phyloP scores from a whole-genome alignment of 108 stramenopile species.

The Poteriospumella lacustris region DNA sequence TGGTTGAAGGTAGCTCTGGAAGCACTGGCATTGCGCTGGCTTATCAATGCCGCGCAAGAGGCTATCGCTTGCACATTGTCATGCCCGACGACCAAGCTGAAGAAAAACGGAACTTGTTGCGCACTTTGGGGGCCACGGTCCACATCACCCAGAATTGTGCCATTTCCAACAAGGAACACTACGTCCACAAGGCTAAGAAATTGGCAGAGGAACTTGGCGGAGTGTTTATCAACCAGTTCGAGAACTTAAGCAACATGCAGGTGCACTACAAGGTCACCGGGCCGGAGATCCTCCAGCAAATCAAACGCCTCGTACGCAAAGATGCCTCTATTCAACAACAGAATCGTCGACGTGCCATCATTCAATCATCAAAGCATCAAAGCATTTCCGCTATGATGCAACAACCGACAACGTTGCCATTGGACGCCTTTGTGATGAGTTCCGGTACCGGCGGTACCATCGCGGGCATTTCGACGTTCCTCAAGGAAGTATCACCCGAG shows the following conservation, averaged over 20 bases:
- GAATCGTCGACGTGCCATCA: too few relatives aligned
- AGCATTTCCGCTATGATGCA: too few relatives aligned
- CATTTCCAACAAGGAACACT: slow-evolving; percentile 88
- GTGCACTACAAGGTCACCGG: slow-evolving; percentile 76
- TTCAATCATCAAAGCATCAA: too few relatives aligned
- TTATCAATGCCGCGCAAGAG: slow-evolving; percentile 69
- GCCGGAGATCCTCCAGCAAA: slow-evolving; percentile 74
- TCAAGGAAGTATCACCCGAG: slow-evolving; percentile 40
- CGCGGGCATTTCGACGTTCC: slow-evolving; percentile 71
- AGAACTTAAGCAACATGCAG: slow-evolving; percentile 74
- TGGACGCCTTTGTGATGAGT: slow-evolving; percentile 91
- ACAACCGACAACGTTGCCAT: too few relatives aligned
- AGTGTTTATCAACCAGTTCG: slow-evolving; percentile 91
- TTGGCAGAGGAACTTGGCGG: slow-evolving; percentile 45
- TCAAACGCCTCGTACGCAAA: slow-evolving; percentile 44
- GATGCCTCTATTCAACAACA: too few relatives aligned
- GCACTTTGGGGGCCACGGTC: slow-evolving; percentile 70
- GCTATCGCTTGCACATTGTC: slow-evolving; percentile 76
- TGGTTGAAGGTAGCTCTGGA: slow-evolving; percentile 87
- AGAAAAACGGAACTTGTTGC: slow-evolving; percentile 69
- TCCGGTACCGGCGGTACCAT: slow-evolving; percentile 92
- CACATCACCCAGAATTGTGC: slow-evolving; percentile 71
- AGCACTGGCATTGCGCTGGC: slow-evolving; percentile 88
- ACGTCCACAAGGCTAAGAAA: slow-evolving; percentile 73
- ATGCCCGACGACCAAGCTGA: slow-evolving; percentile 89